Evolutionary conservation across 2,329 filamentous ascomycete genomes (phyloP).

Genomic region (Knufia petricola): DNA sequence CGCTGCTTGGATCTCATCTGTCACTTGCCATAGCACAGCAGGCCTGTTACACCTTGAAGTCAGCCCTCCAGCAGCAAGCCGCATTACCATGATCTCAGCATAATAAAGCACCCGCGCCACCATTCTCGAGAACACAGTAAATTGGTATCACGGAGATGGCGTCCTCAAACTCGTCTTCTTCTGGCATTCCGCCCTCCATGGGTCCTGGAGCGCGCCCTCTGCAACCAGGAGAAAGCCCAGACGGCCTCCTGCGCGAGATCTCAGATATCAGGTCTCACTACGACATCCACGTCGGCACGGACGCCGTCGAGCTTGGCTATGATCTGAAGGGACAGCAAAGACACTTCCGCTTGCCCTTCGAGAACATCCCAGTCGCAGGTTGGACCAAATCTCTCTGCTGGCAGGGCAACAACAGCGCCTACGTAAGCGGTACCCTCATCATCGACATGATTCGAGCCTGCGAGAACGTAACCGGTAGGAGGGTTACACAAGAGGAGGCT

Average conservation of each 20-base stretch:
- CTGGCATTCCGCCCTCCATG: constrained; percentile 18
- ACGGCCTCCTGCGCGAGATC: constrained; percentile 11
- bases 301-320: constrained; percentile 16
- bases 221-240: constrained; percentile 12
- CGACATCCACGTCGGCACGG: constrained; percentile 12
- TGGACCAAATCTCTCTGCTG: constrained; percentile 16
- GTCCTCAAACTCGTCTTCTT: constrained; percentile 13
- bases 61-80: no score
- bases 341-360: constrained; percentile 17
- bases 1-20: no score
- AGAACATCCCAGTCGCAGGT: constrained; percentile 17
- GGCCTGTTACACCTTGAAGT: no score
- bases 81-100: no score
- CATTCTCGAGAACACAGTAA: neutral
- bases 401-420: constrained; percentile 13
- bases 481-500: constrained; percentile 18
- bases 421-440: constrained; percentile 12
- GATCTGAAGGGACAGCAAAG: constrained; percentile 15
- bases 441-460: constrained; percentile 18
- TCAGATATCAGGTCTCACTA: constrained; percentile 17
- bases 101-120: no score
- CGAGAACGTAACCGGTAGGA: constrained; percentile 15
- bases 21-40: no score
- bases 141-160: constrained; percentile 10
- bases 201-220: constrained; percentile 20